Conservation (phyloP, 805 yeast species). For the Candida maris region DNA sequence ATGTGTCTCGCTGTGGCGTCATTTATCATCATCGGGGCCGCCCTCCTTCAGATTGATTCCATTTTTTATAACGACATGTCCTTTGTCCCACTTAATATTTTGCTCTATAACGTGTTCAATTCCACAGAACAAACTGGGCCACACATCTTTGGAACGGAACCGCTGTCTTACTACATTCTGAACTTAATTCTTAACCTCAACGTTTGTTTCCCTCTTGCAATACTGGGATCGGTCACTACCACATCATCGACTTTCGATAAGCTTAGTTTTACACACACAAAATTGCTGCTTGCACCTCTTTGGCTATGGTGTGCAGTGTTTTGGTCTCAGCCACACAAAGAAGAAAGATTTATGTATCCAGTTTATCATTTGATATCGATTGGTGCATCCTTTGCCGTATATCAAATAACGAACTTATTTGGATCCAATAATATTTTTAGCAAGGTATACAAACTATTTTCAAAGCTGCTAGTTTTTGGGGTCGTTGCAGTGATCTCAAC, state of each 20-base stretch:
- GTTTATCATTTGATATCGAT: conserved; percentile 67
- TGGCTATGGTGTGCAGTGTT: conserved; percentile 67
- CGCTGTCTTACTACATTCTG: conserved; percentile 62
- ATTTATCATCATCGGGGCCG: conserved; percentile 14
- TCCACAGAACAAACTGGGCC: conserved; percentile 77
- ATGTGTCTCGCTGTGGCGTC: conserved; percentile 17
- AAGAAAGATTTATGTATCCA: conserved; percentile 87
- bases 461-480: conserved; percentile 10
- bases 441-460: conserved; percentile 7
- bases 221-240: conserved; percentile 35
- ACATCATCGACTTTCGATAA: conserved; percentile 22
- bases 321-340: conserved; percentile 81
- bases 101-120: conserved; percentile 71
- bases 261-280: conserved; percentile 11
- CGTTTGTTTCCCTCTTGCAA: conserved; percentile 41
- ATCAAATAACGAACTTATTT: conserved; percentile 9
- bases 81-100: conserved; percentile 79
- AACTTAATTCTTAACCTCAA: conserved; percentile 78
- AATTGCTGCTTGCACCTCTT: conserved; percentile 45
- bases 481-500: conserved; percentile 33
- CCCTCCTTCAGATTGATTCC: conserved; percentile 48
- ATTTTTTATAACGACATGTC: conserved; percentile 54
- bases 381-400: conserved; percentile 52
- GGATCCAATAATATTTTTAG: conserved; percentile 14
- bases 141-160: conserved; percentile 85